Base-by-base conservation (phyloP, 208 protist genomes). In the Trypanosomatidae sp. region DNA sequence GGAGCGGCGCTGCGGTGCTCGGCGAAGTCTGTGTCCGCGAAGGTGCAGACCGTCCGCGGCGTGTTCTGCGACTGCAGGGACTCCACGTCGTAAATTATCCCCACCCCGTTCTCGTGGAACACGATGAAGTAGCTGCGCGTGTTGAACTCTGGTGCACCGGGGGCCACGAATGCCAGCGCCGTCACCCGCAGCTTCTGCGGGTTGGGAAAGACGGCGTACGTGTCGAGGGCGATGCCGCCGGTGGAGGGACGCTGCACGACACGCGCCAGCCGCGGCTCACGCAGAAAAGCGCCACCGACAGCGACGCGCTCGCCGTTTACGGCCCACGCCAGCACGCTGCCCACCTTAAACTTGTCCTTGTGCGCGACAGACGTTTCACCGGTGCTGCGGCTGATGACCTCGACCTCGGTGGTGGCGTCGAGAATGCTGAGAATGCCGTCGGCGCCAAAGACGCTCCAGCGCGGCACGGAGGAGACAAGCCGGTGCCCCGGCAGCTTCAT, bases 341-440 rank as follows among this genome's bases (percentile, higher is more conserved):
- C 90, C 19, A 95, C 84, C 66, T 86, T 91, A 47, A 95, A 95
- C 76, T 91, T 91, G 22, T 86, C 67, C 77, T 87, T 94, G 58
- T 79, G 66, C 66, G 73, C 30, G 10, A 41, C 68, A n/a, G 83
- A 62, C 43, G 72, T 76, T 15, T 77, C 69, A 17, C 47, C 78
- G 1, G 65, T 33, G 13, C 70, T 62, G 19, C 80, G 77, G 13
- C 66, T 74, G 71, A 94, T 79, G 17, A 82, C 74, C 76, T 94
- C 87, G 46, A 94, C 78, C 66, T 88, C 90, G 58, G 81, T 84
- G 49, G 84, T 76, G 66, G 83, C 74, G 56, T 91, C 80, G 44
- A 83, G 41, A 15, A 82, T 73, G 73, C 84, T 85, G n/a, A 95
- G 69, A 41, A 91, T 80, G 43, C 84, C 67, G 36, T 91, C 86